Evolutionary conservation across 805 yeast species (phyloP).

Genomic region (Cyberlindnera veronae): DNA sequence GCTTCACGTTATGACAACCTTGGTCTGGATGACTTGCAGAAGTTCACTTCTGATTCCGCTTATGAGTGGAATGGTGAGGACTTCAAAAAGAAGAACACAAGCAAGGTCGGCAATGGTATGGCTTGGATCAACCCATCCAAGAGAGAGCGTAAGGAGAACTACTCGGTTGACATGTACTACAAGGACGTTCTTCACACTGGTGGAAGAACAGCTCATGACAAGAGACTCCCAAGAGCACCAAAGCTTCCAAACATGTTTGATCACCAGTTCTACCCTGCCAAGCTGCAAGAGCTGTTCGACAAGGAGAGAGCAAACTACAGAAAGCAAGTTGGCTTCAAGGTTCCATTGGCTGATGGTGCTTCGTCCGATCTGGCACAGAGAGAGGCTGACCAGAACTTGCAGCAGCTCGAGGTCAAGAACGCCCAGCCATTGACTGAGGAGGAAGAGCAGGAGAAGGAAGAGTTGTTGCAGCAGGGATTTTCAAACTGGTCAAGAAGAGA

Average conservation of each 20-base stretch:
- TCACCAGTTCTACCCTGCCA: conserved; percentile 86
- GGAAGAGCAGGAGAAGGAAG: conserved; percentile 61
- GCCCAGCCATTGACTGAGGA: conserved; percentile 82
- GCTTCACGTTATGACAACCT: conserved; percentile 61
- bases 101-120: conserved; percentile 44
- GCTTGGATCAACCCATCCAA: conserved; percentile 85
- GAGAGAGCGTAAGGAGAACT: conserved; percentile 79
- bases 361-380: conserved; percentile 35
- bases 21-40: conserved; percentile 75
- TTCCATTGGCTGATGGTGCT: conserved; percentile 58
- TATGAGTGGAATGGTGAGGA: conserved; percentile 89
- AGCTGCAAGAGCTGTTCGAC: conserved; percentile 71
- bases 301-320: conserved; percentile 76
- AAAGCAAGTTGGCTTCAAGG: conserved; percentile 60
- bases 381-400: conserved; percentile 45
- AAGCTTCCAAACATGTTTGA: conserved; percentile 79
- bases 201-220: conserved; percentile 44
- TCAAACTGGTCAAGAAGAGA: conserved; percentile 85
- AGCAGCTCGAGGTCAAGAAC: conserved; percentile 69
- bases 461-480: conserved; percentile 64
- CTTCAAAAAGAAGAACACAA: conserved; percentile 61
- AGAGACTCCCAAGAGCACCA: conserved; percentile 75
- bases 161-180: conserved; percentile 83
- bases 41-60: conserved; percentile 68
- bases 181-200: conserved; percentile 77